A percentile compares a stretch with the other conserved stretches of the same genome.
These are phyloP conservation scores for Rhodomyrtus tomentosa DNA, from an alignment of 345 rosid genomes.

Conservation along the genomic window DNA sequence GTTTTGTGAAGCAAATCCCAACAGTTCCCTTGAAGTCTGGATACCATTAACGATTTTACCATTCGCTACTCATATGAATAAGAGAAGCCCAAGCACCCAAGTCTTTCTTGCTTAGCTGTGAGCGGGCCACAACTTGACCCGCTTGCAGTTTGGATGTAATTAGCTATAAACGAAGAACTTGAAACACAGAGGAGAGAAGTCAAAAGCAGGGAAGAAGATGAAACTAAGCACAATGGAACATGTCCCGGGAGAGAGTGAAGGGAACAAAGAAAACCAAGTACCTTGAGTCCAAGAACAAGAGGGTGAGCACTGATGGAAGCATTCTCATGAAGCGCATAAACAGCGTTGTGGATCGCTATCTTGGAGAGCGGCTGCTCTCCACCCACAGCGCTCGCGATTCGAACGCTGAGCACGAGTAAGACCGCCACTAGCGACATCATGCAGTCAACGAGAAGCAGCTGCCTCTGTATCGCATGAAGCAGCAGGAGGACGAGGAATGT, in stretches of 20 bases:
- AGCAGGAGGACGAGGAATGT: background rate
- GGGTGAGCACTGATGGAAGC: conserved; percentile 11
- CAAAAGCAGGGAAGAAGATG: background rate
- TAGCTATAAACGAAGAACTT: background rate
- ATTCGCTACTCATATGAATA: background rate
- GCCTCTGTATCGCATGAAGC: background rate
- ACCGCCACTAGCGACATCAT: background rate
- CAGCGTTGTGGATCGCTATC: conserved; percentile 8
- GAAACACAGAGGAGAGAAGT: background rate
- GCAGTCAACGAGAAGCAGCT: background rate
- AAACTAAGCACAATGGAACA: background rate
- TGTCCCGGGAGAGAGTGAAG: background rate
- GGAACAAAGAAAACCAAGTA: background rate
- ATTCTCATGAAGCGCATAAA: conserved; percentile 6
- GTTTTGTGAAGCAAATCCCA: background rate
- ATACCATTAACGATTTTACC: background rate
- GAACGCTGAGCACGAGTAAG: background rate
- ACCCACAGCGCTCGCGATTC: background rate
- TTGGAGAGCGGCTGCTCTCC: conserved; percentile 15
- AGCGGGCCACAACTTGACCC: background rate
- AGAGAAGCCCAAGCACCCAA: background rate
- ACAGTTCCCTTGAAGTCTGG: background rate
- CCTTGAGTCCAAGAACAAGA: conserved; percentile 6
- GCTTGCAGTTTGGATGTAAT: background rate
- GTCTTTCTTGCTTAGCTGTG: background rate